Evolutionary conservation across 306 rosid genomes (phyloP).

Genomic region (Vigna trinervia): DNA sequence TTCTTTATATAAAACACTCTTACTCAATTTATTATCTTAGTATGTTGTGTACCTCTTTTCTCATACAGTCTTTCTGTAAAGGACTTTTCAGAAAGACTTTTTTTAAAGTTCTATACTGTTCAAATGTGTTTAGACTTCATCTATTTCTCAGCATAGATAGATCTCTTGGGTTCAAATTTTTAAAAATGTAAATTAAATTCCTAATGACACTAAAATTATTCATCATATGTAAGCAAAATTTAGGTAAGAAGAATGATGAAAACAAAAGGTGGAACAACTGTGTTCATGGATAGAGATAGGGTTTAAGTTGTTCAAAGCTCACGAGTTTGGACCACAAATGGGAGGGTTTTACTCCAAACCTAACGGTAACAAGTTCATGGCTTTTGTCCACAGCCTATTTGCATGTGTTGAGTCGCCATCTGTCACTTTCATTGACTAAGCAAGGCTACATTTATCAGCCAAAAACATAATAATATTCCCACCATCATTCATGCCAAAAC

Average conservation of each 20-base stretch:
- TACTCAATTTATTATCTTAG: too few relatives aligned
- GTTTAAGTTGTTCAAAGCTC: too few relatives aligned
- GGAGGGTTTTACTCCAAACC: not conserved
- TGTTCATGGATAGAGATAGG: not conserved
- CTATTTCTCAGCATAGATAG: too few relatives aligned
- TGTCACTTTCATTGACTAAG: not conserved
- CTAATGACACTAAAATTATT: not conserved
- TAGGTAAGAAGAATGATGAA: not conserved
- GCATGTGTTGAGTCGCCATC: not conserved
- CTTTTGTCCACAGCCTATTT: not conserved
- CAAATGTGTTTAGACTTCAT: too few relatives aligned
- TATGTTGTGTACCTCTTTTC: too few relatives aligned
- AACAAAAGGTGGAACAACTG: not conserved
- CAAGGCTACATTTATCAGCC: not conserved
- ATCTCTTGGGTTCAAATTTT: too few relatives aligned
- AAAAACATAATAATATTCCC: not conserved
- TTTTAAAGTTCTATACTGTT: too few relatives aligned
- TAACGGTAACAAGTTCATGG: constrained; percentile 6
- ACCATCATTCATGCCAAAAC: not conserved
- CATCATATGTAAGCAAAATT: not conserved
- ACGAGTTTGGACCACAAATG: constrained; percentile 29
- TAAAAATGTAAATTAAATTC: not conserved
- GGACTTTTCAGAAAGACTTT: too few relatives aligned
- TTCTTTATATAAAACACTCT: too few relatives aligned
- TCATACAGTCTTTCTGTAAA: too few relatives aligned